Base-by-base conservation (phyloP, 257 asterid species). In the Nicotiana sylvestris region DNA sequence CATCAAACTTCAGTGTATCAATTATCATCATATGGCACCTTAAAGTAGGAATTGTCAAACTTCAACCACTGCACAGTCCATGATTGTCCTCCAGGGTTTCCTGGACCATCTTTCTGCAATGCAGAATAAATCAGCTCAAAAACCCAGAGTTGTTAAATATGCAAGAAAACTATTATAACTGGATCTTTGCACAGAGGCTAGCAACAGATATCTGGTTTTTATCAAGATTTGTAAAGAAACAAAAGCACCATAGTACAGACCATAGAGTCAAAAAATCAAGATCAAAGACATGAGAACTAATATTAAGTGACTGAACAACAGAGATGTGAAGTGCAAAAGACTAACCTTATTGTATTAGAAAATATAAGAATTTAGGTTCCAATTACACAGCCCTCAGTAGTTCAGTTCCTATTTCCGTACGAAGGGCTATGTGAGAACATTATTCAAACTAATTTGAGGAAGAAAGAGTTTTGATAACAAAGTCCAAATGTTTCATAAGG, bases 71-170 rank as follows among this genome's bases (percentile, higher is more conserved):
- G 91, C 61, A 83, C 95, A 8, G 99, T 96, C 99, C 99, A 96
- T 55, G 99, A 96, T 86, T 96, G 98, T 76, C 99, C 99, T 84
- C 99, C 98, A 69, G 99, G 98, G 25, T 91, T 91, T 78, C 99
- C 98, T 25, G 99, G 98, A 77, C 99, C 99, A 67, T 96, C 97
- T 91, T 96, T 96, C 98, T 96, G 95, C 84, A 81, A 87, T 66
- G 86, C 84, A 83, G 66, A 55, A 77, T 84, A 83, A 66, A 78
- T 13, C 80, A 74, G 80, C 62, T 51, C 37, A 7, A 27, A 51
- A 74, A 27, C 10, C 30, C 27, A 9, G 37, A 46, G 49, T 72
- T 72, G 60, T 46, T 1, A 25, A 21, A 25, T 21, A 43, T 72
- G 60, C 37, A 46, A 72, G 78, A 72, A 72, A 70, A 72, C 58